A percentile compares a stretch with the other conserved stretches of the same genome.
These are phyloP conservation scores for Zychaea mexicana DNA, from an alignment of 371 early-diverging fungal genomes.

Conservation along the genomic window DNA sequence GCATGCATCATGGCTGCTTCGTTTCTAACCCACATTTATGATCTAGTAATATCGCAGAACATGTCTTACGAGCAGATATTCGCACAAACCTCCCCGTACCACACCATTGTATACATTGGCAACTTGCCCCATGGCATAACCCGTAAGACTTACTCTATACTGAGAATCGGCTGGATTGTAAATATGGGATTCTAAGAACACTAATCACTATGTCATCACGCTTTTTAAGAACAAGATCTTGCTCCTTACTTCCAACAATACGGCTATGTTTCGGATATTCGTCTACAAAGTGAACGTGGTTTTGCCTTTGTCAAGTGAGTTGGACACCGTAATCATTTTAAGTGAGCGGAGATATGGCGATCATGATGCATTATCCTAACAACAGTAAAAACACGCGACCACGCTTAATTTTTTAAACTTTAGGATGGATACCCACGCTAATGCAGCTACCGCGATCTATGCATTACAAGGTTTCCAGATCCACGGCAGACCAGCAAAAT, in stretches of 20 bases:
- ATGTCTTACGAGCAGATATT: slow-evolving; percentile 68
- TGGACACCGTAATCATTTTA: no score
- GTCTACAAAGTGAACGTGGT: slow-evolving; percentile 83
- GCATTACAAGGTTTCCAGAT: slow-evolving; percentile 72
- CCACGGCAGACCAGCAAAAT: slow-evolving; percentile 73
- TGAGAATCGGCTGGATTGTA: no score
- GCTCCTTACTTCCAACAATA: slow-evolving; percentile 73
- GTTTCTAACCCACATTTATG: no score
- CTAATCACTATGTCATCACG: no score
- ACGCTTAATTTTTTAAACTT: background rate
- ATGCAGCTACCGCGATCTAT: slow-evolving; percentile 85
- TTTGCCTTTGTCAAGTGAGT: slow-evolving; percentile 80
- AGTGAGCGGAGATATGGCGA: no score
- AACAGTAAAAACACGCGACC: background rate
- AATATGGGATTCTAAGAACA: no score
- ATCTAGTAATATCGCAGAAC: slow-evolving; percentile 18
- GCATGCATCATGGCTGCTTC: no score
- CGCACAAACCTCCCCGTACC: slow-evolving; percentile 74
- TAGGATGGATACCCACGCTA: slow-evolving; percentile 87
- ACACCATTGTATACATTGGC: slow-evolving; percentile 86
- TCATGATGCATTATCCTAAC: no score
- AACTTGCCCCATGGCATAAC: slow-evolving; percentile 79
- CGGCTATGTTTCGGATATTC: slow-evolving; percentile 77
- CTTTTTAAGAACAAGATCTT: slow-evolving; percentile 35
- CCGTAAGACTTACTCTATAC: no score